Base-by-base conservation (phyloP, 345 rosid species). In the Aquilaria yunnanensis region DNA sequence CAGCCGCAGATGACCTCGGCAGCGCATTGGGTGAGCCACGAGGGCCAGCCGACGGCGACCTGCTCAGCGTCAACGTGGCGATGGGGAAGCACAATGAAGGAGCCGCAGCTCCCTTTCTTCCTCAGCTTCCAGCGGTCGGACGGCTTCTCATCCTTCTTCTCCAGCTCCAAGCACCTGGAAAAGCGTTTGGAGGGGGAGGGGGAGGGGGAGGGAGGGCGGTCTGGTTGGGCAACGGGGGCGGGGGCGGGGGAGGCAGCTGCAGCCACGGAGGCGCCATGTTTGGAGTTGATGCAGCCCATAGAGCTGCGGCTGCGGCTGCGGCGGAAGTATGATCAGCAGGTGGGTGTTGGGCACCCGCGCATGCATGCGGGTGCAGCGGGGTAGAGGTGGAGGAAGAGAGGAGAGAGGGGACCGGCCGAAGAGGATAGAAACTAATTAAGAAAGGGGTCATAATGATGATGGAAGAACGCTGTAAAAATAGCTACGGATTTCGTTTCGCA, bases 201-300 rank as follows among this genome's bases (percentile, higher is more conserved):
- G 53, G 68, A 69, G 29, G 34, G 32, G 4, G 57, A 59, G 11
- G 68, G 65, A 5, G 55, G 56, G 69, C 64, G 72, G n/a, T 62
- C 62, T 23, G 23, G 23, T 23, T 23, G 23, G 23, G 23, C 23
- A 23, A 23, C 23, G 16, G 32, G 32, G 34, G 70, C 67, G 29
- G 34, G 32, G 4, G 57, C 57, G 11, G 68, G 33, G 9, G 37
- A 11, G 23, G 66, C 33, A 5, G 43, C 76, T n/a, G 55, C 64
- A 60, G 64, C 76, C 51, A 63, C 32, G 13, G 75, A 61, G 11
- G 63, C 49, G 4, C 60, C 75, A 52, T 71, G 64, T 64, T 88
- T 88, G 71, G 96, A 88, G 81, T 51, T 66, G 23, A 82, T 74
- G 84, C 96, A 88, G 68, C 96, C 92, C 96, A 88, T 88, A 78